A percentile compares a stretch with the other conserved stretches of the same genome.
phyloP scores from a whole-genome alignment of 306 rosid genomes.

The Casuarina equisetifolia region DNA sequence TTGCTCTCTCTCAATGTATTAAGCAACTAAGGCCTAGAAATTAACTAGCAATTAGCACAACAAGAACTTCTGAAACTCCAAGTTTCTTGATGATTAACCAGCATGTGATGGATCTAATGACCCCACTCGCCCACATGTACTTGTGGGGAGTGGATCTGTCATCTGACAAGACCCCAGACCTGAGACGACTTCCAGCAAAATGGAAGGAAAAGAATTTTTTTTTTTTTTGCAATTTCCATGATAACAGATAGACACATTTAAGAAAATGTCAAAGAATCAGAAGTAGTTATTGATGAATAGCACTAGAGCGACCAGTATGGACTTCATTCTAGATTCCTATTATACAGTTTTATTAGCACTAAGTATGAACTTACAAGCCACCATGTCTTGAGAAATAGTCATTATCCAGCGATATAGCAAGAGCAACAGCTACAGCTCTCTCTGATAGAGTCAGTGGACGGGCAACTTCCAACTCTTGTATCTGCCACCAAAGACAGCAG shows the following conservation, averaged over 20 bases:
- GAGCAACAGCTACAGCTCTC: constrained; percentile 94
- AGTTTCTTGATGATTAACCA: not conserved
- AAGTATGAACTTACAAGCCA: constrained; percentile 70
- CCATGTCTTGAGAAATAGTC: constrained; percentile 96
- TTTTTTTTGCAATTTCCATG: not conserved
- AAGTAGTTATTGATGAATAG: not conserved
- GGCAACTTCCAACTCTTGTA: constrained; percentile 74
- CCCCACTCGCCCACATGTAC: not conserved
- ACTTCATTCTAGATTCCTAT: not conserved
- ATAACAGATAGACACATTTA: not conserved
- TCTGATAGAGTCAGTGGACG: constrained; percentile 72
- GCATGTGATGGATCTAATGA: not conserved
- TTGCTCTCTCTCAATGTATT: constrained; percentile 16
- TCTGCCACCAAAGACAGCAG: constrained; percentile 41
- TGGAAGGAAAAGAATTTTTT: not conserved
- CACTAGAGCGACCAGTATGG: constrained; percentile 10
- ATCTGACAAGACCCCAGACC: not conserved
- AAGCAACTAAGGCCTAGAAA: not conserved
- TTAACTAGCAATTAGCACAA: not conserved
- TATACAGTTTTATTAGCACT: constrained; percentile 8
- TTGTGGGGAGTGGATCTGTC: not conserved
- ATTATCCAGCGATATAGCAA: constrained; percentile 96
- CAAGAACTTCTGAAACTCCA: not conserved
- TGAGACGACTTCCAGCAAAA: not conserved
- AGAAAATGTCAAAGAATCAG: not conserved